Base-by-base conservation (phyloP, 208 protist species). In the Naegleria fowleri region DNA sequence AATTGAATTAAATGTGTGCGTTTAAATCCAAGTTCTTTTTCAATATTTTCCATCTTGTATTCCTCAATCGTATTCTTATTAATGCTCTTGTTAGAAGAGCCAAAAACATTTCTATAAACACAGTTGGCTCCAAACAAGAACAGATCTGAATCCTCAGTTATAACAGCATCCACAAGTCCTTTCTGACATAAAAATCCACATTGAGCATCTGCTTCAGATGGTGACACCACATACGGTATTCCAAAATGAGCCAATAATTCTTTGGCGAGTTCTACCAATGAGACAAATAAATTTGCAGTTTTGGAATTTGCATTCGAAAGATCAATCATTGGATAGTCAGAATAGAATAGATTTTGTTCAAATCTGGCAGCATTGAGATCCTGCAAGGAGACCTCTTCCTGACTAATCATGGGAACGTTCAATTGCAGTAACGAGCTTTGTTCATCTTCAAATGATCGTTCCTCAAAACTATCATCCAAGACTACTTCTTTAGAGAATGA, bases 111-210 rank as follows among this genome's bases (percentile, higher is more conserved):
- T 43, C 96, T 95, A 92, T 98, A 96, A 36, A 99, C 97, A 51
- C 94, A 92, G 6, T 92, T 92, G 13, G 96, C 97, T 33, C 97
- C 98, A 93, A 99, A 98, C 29, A 99, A 95, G 51, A 99, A 95
- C 15, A 97, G 96, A 94, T 99, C 98, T 91, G 94, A 97, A 94
- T 99, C 98, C 92, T 99, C 97, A 5, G 97, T 98, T 90, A 99
- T 97, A 39, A 98, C 96, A n/a, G 96, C 98, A 92, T 98, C 96
- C 22, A 98, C 96, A 36, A 98, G 93, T 29, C 95, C 94, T 1
- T 85, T 29, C 43, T 92, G 90, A 59, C 94, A 94, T 41, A 99
- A 91, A 92, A 95, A 95, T 48, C 97, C 97, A 92, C 97, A 98
- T 95, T 98, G 97, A n/a, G 97, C 96, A 88, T 98, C 97, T 29